Percentiles rank a stretch among this genome's conserved stretches.
These are phyloP conservation scores for Tephrocybe sp. DNA, from an alignment of 768 basidiomycete species.

Conservation along the genomic window DNA sequence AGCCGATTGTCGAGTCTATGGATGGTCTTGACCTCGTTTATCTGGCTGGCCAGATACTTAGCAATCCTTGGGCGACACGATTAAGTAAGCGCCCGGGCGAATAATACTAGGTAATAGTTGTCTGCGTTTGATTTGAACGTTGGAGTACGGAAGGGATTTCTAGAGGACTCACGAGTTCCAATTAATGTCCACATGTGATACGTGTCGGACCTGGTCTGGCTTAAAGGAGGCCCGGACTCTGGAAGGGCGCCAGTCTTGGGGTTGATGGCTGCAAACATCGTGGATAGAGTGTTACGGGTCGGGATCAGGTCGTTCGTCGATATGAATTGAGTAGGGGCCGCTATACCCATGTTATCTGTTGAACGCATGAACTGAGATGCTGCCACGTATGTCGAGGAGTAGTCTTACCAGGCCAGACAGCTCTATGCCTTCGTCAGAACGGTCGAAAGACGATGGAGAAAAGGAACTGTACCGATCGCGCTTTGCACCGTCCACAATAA, in stretches of 20 bases:
- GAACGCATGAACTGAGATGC: neutral
- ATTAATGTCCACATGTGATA: constrained; percentile 65
- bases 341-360: constrained; percentile 61
- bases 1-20: no score
- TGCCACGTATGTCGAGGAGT: neutral
- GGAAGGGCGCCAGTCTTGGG: constrained; percentile 54
- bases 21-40: no score
- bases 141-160: no score
- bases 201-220: constrained; percentile 47
- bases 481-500: constrained; percentile 63
- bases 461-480: constrained; percentile 44
- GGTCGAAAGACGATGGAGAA: neutral
- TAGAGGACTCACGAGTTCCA: constrained; percentile 44
- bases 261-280: constrained; percentile 56
- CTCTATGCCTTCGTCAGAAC: constrained; percentile 26
- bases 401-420: constrained; percentile 59
- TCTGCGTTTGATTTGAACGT: no score
- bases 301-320: constrained; percentile 60
- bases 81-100: no score
- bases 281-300: constrained; percentile 55
- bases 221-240: constrained; percentile 51
- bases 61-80: no score
- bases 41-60: no score
- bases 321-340: constrained; percentile 60
- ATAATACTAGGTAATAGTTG: no score